Conservation (phyloP, 495 filamentous ascomycete species). For the Penicillium subrubescens region DNA sequence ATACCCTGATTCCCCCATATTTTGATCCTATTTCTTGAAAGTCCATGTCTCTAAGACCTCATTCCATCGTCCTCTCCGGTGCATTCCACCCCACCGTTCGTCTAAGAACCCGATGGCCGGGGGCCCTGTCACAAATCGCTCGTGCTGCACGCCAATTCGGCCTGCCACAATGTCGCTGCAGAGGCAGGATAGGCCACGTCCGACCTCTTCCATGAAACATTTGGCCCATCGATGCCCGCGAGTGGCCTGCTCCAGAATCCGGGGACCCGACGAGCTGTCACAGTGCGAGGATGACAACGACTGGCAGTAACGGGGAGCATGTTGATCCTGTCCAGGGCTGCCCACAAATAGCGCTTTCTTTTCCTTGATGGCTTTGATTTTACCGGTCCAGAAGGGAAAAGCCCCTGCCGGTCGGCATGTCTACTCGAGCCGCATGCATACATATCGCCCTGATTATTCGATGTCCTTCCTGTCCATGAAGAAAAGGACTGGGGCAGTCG, state of each 20-base stretch:
- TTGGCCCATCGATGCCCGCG: conserved; percentile 29
- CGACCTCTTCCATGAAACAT: conserved; percentile 35
- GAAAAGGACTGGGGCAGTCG: neutral
- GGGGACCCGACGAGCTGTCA: conserved; percentile 38
- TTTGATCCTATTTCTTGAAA: neutral
- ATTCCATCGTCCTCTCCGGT: conserved; percentile 21
- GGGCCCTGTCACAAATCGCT: conserved; percentile 27
- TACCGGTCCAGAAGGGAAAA: neutral
- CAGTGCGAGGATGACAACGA: conserved; percentile 34
- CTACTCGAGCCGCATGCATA: conserved; percentile 1
- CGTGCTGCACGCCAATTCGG: conserved; percentile 29
- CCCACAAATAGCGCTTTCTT: neutral
- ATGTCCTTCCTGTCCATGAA: neutral
- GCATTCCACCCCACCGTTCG: conserved; percentile 30
- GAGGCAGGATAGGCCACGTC: conserved; percentile 28
- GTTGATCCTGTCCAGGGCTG: neutral
- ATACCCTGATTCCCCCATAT: too few relatives aligned
- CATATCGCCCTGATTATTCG: neutral
- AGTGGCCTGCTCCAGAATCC: conserved; percentile 37
- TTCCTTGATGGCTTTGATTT: neutral
- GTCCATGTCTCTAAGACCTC: neutral
- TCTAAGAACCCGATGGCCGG: conserved; percentile 29
- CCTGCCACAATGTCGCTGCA: conserved; percentile 19
- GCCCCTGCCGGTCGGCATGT: neutral
- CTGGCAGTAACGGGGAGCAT: neutral